Evolutionary conservation across 148 eudicot genomes (phyloP), one percentile per base, ranked within the genome.

Genomic region (Chenopodium album): DNA sequence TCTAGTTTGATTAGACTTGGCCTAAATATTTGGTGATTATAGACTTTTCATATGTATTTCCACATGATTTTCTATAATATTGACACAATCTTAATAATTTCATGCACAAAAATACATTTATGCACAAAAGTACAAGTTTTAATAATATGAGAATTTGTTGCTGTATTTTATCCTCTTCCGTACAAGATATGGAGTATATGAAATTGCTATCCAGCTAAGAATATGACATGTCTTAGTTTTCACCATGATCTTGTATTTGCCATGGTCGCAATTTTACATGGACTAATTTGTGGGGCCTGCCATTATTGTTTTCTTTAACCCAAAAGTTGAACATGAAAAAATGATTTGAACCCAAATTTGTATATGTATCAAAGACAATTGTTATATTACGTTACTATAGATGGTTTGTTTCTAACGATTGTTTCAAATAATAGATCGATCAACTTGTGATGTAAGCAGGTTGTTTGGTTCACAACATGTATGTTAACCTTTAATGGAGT

Each of bases 131-230:
- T 20, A 62, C 52, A 48, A 48, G 10, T 12, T 10, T 10, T 48
- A 56, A 4, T 56, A 56, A 56, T 56, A 6, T 41, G 44, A 41
- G 7, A 5, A 41, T 2, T 12, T 56, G 60, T 56, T 56, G 60
- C 32, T 8, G 17, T 2, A 23, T 28, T 66, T 29, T 11, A 66
- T 66, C 0, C 0, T 31, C 19, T 34, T 22, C 29, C 75, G 52
- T 9, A 71, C 23, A 4, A 13, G 0, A 14, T 19, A 32, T 41
- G 10, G 17, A 10, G 52, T 29, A 54, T 29, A 75, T 11, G 62
- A 48, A 37, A 59, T 32, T 76, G 69, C 52, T 76, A 19, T 60
- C 79, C 79, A 76, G 69, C 70, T 62, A 52, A 67, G 19, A 67
- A 12, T 34, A 67, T 67, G 71, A 67, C 17, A 10, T 66, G 1